Conservation (phyloP, 1,284 basidiomycete genomes). For the Leccinum subfulvum region DNA sequence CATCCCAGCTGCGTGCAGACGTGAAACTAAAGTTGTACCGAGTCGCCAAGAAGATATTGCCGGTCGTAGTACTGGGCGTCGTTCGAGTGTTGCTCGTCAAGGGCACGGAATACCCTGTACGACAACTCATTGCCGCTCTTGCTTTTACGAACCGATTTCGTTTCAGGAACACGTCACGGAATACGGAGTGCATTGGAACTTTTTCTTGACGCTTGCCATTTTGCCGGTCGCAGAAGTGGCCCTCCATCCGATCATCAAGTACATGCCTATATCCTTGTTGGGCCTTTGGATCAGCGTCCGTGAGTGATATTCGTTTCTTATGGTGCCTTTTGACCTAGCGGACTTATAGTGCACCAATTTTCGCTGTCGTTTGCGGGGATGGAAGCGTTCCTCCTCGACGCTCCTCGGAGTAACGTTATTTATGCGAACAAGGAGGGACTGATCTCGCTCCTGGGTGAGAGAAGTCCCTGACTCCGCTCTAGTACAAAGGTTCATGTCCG, state of each 20-base stretch:
- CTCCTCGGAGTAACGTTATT: constrained; percentile 61
- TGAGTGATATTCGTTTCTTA: constrained; percentile 37
- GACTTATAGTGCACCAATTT: constrained; percentile 64
- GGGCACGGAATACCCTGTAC: constrained; percentile 88
- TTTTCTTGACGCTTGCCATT: constrained; percentile 90
- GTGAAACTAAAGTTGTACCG: constrained; percentile 49
- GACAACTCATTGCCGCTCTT: constrained; percentile 20
- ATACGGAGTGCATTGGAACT: constrained; percentile 98
- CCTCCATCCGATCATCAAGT: constrained; percentile 62
- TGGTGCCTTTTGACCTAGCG: too few species aligned
- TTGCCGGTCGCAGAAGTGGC: constrained; percentile 76
- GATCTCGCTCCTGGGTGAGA: constrained; percentile 70
- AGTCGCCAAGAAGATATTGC: constrained; percentile 58
- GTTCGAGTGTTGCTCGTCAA: constrained; percentile 87
- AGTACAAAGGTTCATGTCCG: neutral
- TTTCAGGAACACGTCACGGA: constrained; percentile 91
- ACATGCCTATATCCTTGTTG: constrained; percentile 60
- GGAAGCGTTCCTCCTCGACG: constrained; percentile 62
- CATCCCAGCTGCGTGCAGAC: constrained; percentile 49
- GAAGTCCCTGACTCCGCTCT: neutral
- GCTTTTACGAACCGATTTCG: neutral
- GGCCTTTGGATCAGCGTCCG: constrained; percentile 65
- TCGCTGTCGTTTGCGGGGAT: constrained; percentile 56
- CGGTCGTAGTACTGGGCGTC: constrained; percentile 75
- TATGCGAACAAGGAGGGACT: constrained; percentile 93